Evolutionary conservation across 73 alveolate genomes (phyloP), one percentile per base, ranked within the genome.

Genomic region (Tetrahymena borealis): DNA sequence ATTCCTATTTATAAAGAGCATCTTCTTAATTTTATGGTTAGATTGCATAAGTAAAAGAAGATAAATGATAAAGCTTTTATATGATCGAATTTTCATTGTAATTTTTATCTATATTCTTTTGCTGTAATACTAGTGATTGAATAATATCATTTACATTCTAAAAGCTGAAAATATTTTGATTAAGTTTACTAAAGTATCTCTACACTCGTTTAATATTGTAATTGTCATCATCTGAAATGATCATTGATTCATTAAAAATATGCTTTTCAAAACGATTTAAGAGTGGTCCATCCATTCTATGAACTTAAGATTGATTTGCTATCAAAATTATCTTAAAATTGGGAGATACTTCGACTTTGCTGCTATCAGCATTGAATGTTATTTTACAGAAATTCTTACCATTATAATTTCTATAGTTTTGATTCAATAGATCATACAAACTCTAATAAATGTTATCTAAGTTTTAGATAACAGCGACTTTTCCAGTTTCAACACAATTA

Each of bases 371-470:
- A 13, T 93, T 93, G 10, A 91, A 33, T 18, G 94, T 20, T 60
- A 91, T 77, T 78, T 43, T 40, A 11, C 94, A 91, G 36, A 40
- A 91, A 0, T 33, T 41, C 24, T 40, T 38, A 11, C 77, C 92
- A 85, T 32, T 38, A 13, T 10, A 33, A 0, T 91, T 38, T 39
- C 91, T 40, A 39, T 85, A 92, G 38, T 78, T 92, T 36, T 92
- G 39, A 36, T 92, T 90, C 91, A 92, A 79, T 5, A 92, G 39
- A 15, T 92, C 95, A 90, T 92, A 92, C 24, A 92, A 94, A 33
- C 92, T 40, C n/a, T 94, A 33, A 31, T 92, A 92, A 39, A 92
- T 90, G 41, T n/a, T 33, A 24, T 92, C 95, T 39, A 92, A 39
- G 24, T 92, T 90, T 78, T 92, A 18, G 16, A 92, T 32, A 18